Evolutionary conservation across 768 basidiomycete species (phyloP).

Genomic region (Aureoboletus auriporus): DNA sequence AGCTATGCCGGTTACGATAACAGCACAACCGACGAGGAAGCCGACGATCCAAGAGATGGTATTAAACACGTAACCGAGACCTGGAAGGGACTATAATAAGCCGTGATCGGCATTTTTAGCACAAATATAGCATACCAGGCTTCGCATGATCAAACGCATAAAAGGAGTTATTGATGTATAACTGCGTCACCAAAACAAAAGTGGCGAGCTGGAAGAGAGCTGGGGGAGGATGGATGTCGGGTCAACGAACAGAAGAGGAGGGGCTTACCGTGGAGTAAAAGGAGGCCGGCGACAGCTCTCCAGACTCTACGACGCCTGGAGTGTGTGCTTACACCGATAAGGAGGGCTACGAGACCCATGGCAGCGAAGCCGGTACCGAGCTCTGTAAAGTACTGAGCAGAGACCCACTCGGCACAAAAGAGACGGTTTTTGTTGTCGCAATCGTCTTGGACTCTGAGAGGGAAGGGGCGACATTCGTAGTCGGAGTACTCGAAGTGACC

Average conservation of each 20-base stretch:
- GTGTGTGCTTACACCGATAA: constrained; percentile 69
- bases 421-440: constrained; percentile 50
- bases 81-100: constrained; percentile 32
- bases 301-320: constrained; percentile 73
- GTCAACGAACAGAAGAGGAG: not conserved
- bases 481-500: constrained; percentile 48
- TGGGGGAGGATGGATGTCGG: constrained; percentile 17
- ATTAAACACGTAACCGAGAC: constrained; percentile 56
- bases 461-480: constrained; percentile 64
- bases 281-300: constrained; percentile 65
- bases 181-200: constrained; percentile 61
- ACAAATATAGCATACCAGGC: constrained; percentile 43
- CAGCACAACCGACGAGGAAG: constrained; percentile 46
- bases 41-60: constrained; percentile 58
- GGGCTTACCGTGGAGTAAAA: constrained; percentile 53
- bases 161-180: constrained; percentile 45
- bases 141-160: constrained; percentile 54
- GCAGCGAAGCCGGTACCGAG: constrained; percentile 61
- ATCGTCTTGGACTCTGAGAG: constrained; percentile 43
- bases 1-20: constrained; percentile 59
- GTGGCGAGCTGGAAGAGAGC: constrained; percentile 58
- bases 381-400: constrained; percentile 64
- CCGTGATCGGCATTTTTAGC: not conserved
- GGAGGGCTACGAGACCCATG: constrained; percentile 52
- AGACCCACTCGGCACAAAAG: constrained; percentile 69